These are phyloP conservation scores for Pueraria montana DNA, from an alignment of 306 rosid genomes.

Conservation along the genomic window DNA sequence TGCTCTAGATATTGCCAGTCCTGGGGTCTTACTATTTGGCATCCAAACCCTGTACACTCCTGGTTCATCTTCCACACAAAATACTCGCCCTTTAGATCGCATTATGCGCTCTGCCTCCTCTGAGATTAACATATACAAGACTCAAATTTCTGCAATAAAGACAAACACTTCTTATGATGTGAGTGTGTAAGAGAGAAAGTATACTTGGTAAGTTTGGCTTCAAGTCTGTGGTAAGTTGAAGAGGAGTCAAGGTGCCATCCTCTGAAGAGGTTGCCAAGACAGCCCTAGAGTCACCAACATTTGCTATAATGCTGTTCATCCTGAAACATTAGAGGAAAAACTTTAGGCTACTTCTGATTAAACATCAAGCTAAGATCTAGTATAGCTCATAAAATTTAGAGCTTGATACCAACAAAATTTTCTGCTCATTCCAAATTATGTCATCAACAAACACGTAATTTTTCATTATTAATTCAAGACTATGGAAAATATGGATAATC, in stretches of 20 bases:
- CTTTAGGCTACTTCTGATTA: constrained; percentile 30
- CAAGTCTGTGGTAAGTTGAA: constrained; percentile 70
- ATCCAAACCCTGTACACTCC: no score
- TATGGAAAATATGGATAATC: neutral
- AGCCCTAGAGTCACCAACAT: constrained; percentile 76
- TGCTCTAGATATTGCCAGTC: no score
- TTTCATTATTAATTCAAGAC: neutral
- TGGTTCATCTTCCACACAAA: no score
- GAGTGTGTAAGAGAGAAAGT: no score
- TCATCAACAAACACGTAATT: neutral
- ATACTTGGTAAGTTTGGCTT: constrained; percentile 50
- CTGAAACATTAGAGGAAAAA: constrained; percentile 47
- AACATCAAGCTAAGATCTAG: no score
- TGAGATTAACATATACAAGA: constrained; percentile 29
- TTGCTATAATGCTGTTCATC: constrained; percentile 71
- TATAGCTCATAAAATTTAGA: neutral
- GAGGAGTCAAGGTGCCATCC: constrained; percentile 60
- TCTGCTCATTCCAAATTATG: neutral
- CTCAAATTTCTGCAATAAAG: constrained; percentile 2
- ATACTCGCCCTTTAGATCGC: neutral
- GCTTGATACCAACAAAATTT: neutral
- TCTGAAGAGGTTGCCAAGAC: constrained; percentile 69
- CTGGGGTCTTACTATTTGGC: no score
- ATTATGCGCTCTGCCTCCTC: constrained; percentile 80
- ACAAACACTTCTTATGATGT: neutral